phyloP scores from a whole-genome alignment of 331 rosid species.

The Rosa hybrid region DNA sequence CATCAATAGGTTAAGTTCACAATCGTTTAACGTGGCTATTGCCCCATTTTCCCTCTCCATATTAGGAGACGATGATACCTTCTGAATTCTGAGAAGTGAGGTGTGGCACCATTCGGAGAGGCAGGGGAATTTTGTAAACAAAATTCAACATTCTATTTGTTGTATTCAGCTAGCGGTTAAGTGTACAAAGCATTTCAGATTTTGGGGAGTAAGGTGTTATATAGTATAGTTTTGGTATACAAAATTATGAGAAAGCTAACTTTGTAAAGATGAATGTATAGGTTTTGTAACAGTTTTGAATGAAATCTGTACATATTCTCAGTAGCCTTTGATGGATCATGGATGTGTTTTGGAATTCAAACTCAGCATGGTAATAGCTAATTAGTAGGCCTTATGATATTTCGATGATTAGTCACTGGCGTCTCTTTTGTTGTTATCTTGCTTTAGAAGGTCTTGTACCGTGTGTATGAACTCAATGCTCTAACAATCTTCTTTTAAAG shows the following conservation, averaged over 20 bases:
- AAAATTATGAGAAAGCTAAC: slow-evolving; percentile 13
- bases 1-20: slow-evolving; percentile 43
- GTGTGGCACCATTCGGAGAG: not conserved
- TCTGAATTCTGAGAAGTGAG: slow-evolving; percentile 41
- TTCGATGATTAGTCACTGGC: not conserved
- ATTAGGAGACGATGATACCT: slow-evolving; percentile 43
- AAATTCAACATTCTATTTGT: not conserved
- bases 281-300: slow-evolving; percentile 15
- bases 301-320: slow-evolving; percentile 3
- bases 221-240: not conserved
- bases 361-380: not conserved
- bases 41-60: slow-evolving; percentile 58
- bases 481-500: not conserved
- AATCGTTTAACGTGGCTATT: slow-evolving; percentile 52
- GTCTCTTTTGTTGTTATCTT: not conserved
- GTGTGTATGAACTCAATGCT: not conserved
- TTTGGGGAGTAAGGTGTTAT: not conserved
- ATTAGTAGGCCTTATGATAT: not conserved
- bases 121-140: not conserved
- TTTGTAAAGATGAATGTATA: slow-evolving; percentile 29
- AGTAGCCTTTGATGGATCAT: not conserved
- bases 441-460: not conserved
- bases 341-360: not conserved
- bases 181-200: slow-evolving; percentile 12
- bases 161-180: not conserved